Evolutionary conservation across 225 moss, liverwort and hornwort species (phyloP).

Genomic region (Straminergon stramineum): DNA sequence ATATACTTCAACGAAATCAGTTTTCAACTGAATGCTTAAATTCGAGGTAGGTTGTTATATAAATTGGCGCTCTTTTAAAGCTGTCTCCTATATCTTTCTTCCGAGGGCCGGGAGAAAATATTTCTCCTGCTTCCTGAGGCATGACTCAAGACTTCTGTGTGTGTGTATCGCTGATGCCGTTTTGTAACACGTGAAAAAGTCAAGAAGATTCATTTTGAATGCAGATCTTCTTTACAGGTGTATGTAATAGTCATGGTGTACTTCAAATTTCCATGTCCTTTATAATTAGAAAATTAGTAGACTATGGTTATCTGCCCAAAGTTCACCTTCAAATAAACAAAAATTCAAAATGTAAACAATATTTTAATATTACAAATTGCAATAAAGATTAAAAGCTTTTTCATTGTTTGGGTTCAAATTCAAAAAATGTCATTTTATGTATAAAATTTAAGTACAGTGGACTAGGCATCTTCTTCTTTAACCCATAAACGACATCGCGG

Average conservation of each 20-base stretch:
- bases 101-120: not conserved
- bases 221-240: not conserved
- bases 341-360: not conserved
- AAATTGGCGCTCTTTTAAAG: not conserved
- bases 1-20: not conserved
- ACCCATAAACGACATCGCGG: too few species aligned
- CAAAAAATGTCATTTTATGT: not conserved
- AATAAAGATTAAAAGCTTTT: not conserved
- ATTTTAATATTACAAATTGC: not conserved
- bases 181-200: not conserved
- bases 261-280: not conserved
- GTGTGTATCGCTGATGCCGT: not conserved
- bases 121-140: not conserved
- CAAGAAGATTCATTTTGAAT: not conserved
- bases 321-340: not conserved
- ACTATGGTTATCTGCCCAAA: accelerated
- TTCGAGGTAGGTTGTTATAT: not conserved
- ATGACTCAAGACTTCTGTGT: not conserved
- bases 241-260: not conserved
- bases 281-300: not conserved
- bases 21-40: not conserved
- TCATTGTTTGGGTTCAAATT: not conserved
- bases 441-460: not conserved
- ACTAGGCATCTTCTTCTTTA: not conserved
- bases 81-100: not conserved